These are phyloP conservation scores for Lipomyces spencermartinsiae DNA, from an alignment of 805 yeast species.

Conservation along the genomic window DNA sequence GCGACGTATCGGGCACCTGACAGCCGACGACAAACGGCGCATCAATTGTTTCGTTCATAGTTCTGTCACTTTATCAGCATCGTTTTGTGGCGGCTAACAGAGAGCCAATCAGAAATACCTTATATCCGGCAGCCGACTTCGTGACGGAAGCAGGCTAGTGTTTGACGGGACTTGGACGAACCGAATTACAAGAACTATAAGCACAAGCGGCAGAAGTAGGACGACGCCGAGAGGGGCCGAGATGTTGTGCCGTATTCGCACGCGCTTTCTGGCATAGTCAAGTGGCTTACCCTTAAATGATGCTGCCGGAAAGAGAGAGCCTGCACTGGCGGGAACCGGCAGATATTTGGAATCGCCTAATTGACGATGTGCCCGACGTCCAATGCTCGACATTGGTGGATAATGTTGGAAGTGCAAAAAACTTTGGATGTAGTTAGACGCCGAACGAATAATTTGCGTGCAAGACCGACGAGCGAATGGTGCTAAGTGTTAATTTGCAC, in stretches of 20 bases:
- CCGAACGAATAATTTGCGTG: neutral
- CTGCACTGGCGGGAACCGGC: neutral
- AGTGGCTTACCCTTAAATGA: neutral
- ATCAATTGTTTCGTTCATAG: slow-evolving; percentile 44
- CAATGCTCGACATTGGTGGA: neutral
- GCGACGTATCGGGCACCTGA: slow-evolving; percentile 51
- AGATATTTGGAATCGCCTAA: slow-evolving; percentile 1
- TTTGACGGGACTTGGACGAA: slow-evolving; percentile 10
- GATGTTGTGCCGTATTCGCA: slow-evolving; percentile 29
- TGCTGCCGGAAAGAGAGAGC: neutral
- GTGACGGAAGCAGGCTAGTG: neutral
- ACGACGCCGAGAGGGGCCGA: slow-evolving; percentile 28
- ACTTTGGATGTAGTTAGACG: neutral
- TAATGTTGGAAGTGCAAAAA: neutral
- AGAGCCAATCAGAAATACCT: slow-evolving; percentile 6
- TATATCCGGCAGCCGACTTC: slow-evolving; percentile 19
- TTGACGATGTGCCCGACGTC: slow-evolving; percentile 2
- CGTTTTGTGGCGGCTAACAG: neutral
- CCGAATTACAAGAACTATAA: slow-evolving; percentile 15
- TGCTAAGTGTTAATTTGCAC: neutral
- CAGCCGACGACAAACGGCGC: slow-evolving; percentile 65
- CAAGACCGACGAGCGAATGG: neutral
- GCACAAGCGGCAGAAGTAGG: slow-evolving; percentile 19
- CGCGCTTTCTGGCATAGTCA: slow-evolving; percentile 29
- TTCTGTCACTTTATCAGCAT: slow-evolving; percentile 8